These are phyloP conservation scores for Hypoxylon sp. DNA, from an alignment of 2,329 filamentous ascomycete genomes.

Conservation along the genomic window DNA sequence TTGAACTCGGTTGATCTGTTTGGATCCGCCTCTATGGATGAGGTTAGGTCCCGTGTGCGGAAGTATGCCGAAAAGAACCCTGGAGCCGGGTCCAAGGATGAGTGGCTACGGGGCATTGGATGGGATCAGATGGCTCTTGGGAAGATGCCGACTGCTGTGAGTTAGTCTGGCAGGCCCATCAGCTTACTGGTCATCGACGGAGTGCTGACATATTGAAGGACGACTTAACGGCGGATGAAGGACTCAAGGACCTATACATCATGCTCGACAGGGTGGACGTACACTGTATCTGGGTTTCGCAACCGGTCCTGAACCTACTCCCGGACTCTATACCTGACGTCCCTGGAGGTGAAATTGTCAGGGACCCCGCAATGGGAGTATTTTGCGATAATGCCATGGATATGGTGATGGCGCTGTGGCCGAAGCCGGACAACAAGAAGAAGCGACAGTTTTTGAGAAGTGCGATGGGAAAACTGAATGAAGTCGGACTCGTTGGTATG, in stretches of 20 bases:
- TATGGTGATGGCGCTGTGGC: conserved; percentile 67
- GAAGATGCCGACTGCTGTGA: conserved; percentile 73
- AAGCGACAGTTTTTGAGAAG: conserved; percentile 68
- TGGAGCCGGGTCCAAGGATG: conserved; percentile 63
- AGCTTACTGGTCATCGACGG: neutral
- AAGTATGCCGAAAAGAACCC: conserved; percentile 64
- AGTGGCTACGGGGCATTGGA: conserved; percentile 76
- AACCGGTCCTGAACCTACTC: conserved; percentile 71
- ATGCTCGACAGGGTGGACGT: conserved; percentile 79
- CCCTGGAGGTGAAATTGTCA: conserved; percentile 73
- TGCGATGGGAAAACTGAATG: conserved; percentile 73
- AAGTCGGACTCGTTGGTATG: conserved; percentile 75
- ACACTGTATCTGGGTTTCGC: conserved; percentile 77
- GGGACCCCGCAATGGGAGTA: conserved; percentile 72
- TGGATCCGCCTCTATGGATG: conserved; percentile 65
- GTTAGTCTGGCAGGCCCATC: conserved; percentile 46
- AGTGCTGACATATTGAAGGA: conserved; percentile 53
- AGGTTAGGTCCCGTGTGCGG: conserved; percentile 65
- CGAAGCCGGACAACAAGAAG: conserved; percentile 64
- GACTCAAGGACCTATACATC: conserved; percentile 69
- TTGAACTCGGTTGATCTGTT: conserved; percentile 75
- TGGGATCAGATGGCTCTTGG: conserved; percentile 78
- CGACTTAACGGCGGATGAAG: conserved; percentile 66
- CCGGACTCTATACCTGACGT: conserved; percentile 64
- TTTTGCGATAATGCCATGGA: conserved; percentile 82